Evolutionary conservation across 1,284 basidiomycete species (phyloP).

Genomic region (Sporisorium reilianum): DNA sequence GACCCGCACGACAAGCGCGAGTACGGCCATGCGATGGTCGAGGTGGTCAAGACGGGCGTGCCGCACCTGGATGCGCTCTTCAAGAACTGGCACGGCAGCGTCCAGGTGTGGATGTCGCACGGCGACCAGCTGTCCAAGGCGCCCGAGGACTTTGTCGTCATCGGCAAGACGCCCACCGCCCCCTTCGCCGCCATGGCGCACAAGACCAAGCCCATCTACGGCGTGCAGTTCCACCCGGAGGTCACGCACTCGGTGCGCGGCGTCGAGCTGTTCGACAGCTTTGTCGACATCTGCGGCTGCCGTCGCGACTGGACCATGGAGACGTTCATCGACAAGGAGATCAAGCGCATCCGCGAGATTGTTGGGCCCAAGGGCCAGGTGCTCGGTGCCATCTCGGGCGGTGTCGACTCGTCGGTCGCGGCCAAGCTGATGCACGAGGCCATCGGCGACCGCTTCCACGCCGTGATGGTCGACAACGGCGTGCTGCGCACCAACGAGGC

Average conservation of each 20-base stretch:
- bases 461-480: slow-evolving; percentile 99
- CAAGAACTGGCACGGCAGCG: slow-evolving; percentile 82
- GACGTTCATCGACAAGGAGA: slow-evolving; percentile 98
- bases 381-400: slow-evolving; percentile 96
- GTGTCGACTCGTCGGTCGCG: slow-evolving; percentile 97
- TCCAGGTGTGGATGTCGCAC: slow-evolving; percentile 99
- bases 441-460: slow-evolving; percentile 95
- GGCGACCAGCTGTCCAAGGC: slow-evolving; percentile 90
- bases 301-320: slow-evolving; percentile 95
- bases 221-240: slow-evolving; percentile 99
- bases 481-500: slow-evolving; percentile 94
- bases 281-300: slow-evolving; percentile 86
- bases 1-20: slow-evolving; percentile 90
- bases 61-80: slow-evolving; percentile 79
- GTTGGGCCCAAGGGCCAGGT: slow-evolving; percentile 95
- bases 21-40: slow-evolving; percentile 90
- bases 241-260: slow-evolving; percentile 94
- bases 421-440: slow-evolving; percentile 99
- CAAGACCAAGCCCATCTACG: slow-evolving; percentile 88
- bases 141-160: slow-evolving; percentile 86
- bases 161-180: slow-evolving; percentile 87
- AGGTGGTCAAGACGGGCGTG: slow-evolving; percentile 78
- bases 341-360: slow-evolving; percentile 91
- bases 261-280: slow-evolving; percentile 89
- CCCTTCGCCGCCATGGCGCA: slow-evolving; percentile 96